Conservation (phyloP, 2,329 filamentous ascomycete species). For the Fusarium nurragi region DNA sequence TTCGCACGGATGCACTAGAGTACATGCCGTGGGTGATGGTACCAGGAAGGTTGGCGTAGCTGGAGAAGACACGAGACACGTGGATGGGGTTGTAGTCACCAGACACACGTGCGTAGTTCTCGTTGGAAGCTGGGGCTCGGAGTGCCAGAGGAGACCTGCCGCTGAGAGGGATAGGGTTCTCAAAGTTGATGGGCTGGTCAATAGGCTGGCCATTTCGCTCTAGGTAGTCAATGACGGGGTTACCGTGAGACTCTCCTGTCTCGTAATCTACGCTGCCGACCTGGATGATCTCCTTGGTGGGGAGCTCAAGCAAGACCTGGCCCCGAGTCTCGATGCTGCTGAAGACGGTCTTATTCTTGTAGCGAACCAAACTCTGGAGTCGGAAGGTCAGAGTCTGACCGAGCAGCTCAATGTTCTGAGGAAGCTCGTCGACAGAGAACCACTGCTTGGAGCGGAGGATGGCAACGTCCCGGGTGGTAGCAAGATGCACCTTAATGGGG, state of each 20-base stretch:
- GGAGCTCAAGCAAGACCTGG: conserved; percentile 91
- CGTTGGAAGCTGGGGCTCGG: conserved; percentile 93
- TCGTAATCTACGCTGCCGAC: conserved; percentile 98
- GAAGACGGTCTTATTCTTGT: conserved; percentile 94
- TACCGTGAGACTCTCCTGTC: conserved; percentile 89
- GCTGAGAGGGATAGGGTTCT: conserved; percentile 95
- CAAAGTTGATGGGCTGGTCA: conserved; percentile 96
- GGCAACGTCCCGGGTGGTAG: conserved; percentile 88
- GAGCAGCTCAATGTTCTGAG: conserved; percentile 82
- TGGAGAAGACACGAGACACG: conserved; percentile 95
- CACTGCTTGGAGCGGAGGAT: conserved; percentile 97
- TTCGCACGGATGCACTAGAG: conserved; percentile 94
- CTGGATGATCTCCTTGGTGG: conserved; percentile 96
- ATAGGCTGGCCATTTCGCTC: conserved; percentile 90
- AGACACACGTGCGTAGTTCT: conserved; percentile 96
- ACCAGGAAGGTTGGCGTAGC: conserved; percentile 92
- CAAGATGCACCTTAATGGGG: conserved; percentile 90
- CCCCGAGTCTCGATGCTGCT: conserved; percentile 91
- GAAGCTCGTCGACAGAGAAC: conserved; percentile 82
- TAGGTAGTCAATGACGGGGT: conserved; percentile 96
- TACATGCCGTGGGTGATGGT: conserved; percentile 99
- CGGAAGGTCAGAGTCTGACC: conserved; percentile 97
- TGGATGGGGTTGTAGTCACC: conserved; percentile 99
- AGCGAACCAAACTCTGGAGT: conserved; percentile 87
- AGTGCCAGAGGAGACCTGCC: conserved; percentile 89